Conservation (phyloP, 2,329 filamentous ascomycete genomes). For the Fusarium caatingaense region DNA sequence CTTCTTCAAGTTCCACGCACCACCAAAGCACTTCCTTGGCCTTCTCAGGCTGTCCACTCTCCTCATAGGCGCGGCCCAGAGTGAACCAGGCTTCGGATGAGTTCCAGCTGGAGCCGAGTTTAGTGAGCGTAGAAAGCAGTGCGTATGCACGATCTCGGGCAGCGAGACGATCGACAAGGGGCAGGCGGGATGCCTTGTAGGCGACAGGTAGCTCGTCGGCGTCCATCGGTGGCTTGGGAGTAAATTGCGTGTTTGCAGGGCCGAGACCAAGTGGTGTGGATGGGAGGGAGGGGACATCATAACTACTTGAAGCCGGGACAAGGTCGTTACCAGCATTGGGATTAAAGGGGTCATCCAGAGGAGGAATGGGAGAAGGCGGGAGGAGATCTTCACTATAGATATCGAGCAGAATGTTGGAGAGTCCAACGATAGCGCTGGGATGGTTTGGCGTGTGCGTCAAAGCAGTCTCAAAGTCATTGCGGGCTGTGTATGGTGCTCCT, state of each 20-base stretch:
- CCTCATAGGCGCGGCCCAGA: slow-evolving; percentile 87
- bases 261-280: slow-evolving; percentile 62
- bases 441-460: slow-evolving; percentile 85
- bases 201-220: slow-evolving; percentile 61
- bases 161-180: slow-evolving; percentile 83
- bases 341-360: slow-evolving; percentile 48
- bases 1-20: slow-evolving; percentile 95
- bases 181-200: slow-evolving; percentile 71
- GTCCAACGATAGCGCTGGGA: slow-evolving; percentile 79
- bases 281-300: slow-evolving; percentile 50
- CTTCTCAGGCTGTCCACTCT: slow-evolving; percentile 85
- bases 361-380: slow-evolving; percentile 65
- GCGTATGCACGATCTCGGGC: slow-evolving; percentile 90
- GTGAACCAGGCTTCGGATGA: slow-evolving; percentile 93
- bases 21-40: slow-evolving; percentile 96
- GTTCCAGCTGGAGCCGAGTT: slow-evolving; percentile 89
- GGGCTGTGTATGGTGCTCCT: slow-evolving; percentile 73
- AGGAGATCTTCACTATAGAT: slow-evolving; percentile 79
- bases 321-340: slow-evolving; percentile 1
- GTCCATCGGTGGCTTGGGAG: slow-evolving; percentile 39
- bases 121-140: slow-evolving; percentile 84
- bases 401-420: slow-evolving; percentile 88
- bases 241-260: slow-evolving; percentile 35
- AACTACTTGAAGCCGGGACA: slow-evolving; percentile 9
- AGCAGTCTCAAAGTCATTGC: slow-evolving; percentile 83